A percentile compares a stretch with the other conserved stretches of the same genome.
These are phyloP conservation scores for Xanthoceras sorbifolium DNA, from an alignment of 345 rosid genomes.

Conservation along the genomic window DNA sequence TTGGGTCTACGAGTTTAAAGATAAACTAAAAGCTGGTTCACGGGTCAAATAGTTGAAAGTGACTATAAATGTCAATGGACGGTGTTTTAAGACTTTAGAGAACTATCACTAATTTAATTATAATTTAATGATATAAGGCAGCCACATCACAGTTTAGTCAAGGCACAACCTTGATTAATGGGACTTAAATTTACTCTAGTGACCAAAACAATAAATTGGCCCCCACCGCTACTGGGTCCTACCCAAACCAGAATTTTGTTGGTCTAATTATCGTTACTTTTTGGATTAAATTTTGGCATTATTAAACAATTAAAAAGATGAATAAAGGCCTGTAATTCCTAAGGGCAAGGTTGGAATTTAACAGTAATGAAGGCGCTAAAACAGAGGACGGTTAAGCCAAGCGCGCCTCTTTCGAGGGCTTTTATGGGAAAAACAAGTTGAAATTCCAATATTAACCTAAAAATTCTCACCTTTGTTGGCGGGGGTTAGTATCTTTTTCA, in stretches of 20 bases:
- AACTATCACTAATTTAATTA: too few species aligned
- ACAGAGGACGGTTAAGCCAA: slow-evolving; percentile 15
- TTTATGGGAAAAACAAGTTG: neutral
- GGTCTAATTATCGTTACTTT: neutral
- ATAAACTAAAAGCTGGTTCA: neutral
- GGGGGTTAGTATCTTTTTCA: slow-evolving; percentile 39
- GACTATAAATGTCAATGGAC: neutral
- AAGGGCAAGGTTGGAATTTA: slow-evolving; percentile 24
- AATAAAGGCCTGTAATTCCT: neutral
- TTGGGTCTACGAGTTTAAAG: neutral
- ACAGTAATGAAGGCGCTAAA: slow-evolving; percentile 14
- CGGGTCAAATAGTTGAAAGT: slow-evolving; percentile 10
- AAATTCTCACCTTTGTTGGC: slow-evolving; percentile 39
- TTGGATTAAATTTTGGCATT: neutral
- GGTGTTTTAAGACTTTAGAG: neutral
- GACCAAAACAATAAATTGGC: neutral
- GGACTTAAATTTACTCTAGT: neutral
- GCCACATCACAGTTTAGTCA: too few species aligned
- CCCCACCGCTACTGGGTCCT: neutral
- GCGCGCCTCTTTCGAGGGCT: neutral
- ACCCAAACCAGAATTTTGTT: neutral
- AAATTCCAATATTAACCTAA: slow-evolving; percentile 28
- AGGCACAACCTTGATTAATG: neutral
- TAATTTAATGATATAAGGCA: too few species aligned
- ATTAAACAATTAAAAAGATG: neutral